Conservation (phyloP, 2,329 filamentous ascomycete species). For the Hortaea werneckii region DNA sequence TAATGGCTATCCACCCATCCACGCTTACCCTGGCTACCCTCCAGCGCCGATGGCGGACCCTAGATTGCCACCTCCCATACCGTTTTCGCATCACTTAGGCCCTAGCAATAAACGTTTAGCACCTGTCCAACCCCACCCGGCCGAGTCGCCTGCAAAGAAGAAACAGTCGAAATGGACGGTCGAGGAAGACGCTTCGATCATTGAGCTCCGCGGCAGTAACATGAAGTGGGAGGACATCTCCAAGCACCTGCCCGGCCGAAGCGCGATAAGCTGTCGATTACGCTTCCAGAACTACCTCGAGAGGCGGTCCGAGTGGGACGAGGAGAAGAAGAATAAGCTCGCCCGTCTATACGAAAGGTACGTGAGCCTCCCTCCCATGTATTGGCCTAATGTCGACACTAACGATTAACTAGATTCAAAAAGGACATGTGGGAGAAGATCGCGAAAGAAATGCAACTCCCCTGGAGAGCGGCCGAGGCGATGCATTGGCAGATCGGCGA, state of each 20-base stretch:
- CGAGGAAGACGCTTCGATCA: slow-evolving; percentile 88
- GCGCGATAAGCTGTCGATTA: slow-evolving; percentile 84
- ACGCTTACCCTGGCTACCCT: slow-evolving; percentile 19
- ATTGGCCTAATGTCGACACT: background rate
- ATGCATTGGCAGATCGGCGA: slow-evolving; percentile 98
- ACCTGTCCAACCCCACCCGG: slow-evolving; percentile 37
- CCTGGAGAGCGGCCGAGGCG: slow-evolving; percentile 89
- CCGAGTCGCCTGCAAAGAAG: slow-evolving; percentile 69
- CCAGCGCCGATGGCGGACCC: slow-evolving; percentile 18
- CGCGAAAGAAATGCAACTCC: slow-evolving; percentile 86
- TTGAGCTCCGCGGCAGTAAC: slow-evolving; percentile 75
- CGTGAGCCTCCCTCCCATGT: slow-evolving; percentile 14
- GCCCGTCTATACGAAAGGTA: slow-evolving; percentile 92
- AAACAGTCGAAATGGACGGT: slow-evolving; percentile 96
- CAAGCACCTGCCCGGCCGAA: slow-evolving; percentile 78
- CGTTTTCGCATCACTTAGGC: slow-evolving; percentile 33
- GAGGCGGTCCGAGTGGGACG: slow-evolving; percentile 86
- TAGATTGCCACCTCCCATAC: slow-evolving; percentile 15
- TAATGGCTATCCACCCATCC: slow-evolving; percentile 17
- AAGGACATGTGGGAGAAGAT: slow-evolving; percentile 97
- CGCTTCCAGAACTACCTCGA: slow-evolving; percentile 98
- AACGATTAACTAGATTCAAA: slow-evolving; percentile 62
- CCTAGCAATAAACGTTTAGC: slow-evolving; percentile 30
- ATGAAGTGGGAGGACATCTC: slow-evolving; percentile 99
- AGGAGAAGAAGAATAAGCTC: slow-evolving; percentile 94